Evolutionary conservation across 176 grass and related monocot genomes (phyloP), one percentile per base, ranked within the genome.

Genomic region (Ensete glaucum): DNA sequence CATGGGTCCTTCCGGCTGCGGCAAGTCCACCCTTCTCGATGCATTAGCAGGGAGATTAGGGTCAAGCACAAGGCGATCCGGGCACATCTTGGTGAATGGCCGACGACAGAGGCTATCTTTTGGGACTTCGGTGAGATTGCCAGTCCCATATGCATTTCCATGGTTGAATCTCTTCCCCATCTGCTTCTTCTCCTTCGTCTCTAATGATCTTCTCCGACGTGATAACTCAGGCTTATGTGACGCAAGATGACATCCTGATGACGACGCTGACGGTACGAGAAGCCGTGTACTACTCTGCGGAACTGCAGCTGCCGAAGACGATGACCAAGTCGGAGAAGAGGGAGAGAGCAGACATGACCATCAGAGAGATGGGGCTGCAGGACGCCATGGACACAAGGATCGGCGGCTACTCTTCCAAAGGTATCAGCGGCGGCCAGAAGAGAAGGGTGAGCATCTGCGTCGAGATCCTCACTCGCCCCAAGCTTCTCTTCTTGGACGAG

Each of bases 1-100:
- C 82, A 99, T 99, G 95, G 95, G 91, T 0, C 95, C 95, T 21
- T 99, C 95, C 11, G 95, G 91, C 26, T 99, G 95, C 67, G 91
- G 95, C 80, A 99, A 99, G 51, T 94, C 95, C 20, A 99, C 90
- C 0, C 95, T 99, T 84, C 86, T 99, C 0, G 90, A 99, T 76
- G 66, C 95, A 12, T 68, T 99, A 50, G 95, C 90, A 74, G 95
- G 88, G 76, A 74, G 95, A 76, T 55, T 99, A 1, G 95, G 86
- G 4, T 87, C 82, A 0, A 87, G 81, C 21, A 73, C 94, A 20
- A 87, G 80, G 26, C 88, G 89, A 79, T 94, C 82, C 21, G 95
- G 95, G 49, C 82, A 89, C 8, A 99, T 99, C 11, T 52, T 99
- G 76, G 87, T 99, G 59, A 94, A 91, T 48, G 90, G 90, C 13